These are phyloP conservation scores for Omphalotus guepiniiformis DNA, from an alignment of 768 basidiomycete species.

Conservation along the genomic window DNA sequence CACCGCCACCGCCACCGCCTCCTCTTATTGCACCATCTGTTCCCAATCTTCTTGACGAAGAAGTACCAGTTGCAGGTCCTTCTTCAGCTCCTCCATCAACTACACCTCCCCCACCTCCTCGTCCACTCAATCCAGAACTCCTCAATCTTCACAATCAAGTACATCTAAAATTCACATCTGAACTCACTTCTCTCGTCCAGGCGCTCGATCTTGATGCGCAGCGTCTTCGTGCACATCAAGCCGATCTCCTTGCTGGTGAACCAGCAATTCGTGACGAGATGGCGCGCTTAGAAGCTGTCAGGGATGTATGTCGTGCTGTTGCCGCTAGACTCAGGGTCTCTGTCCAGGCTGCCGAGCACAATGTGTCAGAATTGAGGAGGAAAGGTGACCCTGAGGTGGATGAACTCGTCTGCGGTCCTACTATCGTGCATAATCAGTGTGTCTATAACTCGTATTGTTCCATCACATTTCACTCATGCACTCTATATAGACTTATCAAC, in stretches of 20 bases:
- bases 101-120: conserved; percentile 64
- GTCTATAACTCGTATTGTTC: conserved; percentile 26
- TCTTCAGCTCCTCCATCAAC: conserved; percentile 14
- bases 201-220: conserved; percentile 64
- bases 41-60: conserved; percentile 66
- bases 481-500: conserved; percentile 69
- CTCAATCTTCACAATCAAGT: conserved; percentile 75
- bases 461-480: conserved; percentile 7
- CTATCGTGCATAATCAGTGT: conserved; percentile 96
- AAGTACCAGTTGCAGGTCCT: conserved; percentile 26
- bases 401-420: conserved; percentile 93
- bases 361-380: conserved; percentile 70
- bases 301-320: conserved; percentile 84
- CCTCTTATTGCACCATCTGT: conserved; percentile 23
- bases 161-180: conserved; percentile 67
- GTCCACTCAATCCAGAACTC: conserved; percentile 88
- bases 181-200: conserved; percentile 67
- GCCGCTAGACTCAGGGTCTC: conserved; percentile 59
- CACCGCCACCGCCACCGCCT: conserved; percentile 19
- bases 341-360: conserved; percentile 65
- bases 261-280: conserved; percentile 97
- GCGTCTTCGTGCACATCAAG: conserved; percentile 73
- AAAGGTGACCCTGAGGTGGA: conserved; percentile 93
- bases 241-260: conserved; percentile 83
- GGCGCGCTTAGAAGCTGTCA: conserved; percentile 88